A percentile compares a stretch with the other conserved stretches of the same genome.
These are phyloP conservation scores for Bacidia rubella DNA, from an alignment of 495 filamentous ascomycete species.

Conservation along the genomic window DNA sequence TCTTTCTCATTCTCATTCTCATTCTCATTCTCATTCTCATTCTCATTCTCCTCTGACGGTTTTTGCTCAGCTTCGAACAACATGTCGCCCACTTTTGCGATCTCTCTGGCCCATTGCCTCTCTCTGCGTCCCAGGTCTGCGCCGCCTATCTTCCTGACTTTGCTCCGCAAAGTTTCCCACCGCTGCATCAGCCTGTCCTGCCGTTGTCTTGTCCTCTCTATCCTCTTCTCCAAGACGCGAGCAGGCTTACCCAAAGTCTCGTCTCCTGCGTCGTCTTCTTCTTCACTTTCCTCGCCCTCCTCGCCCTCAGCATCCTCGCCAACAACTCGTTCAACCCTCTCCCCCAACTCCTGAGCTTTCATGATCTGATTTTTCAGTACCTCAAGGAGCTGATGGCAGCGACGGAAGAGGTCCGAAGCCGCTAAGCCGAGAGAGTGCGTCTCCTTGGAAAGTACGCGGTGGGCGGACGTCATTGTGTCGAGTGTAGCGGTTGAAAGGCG, in stretches of 20 bases:
- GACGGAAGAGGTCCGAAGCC: conserved; percentile 69
- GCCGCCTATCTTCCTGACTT: conserved; percentile 40
- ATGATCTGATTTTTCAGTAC: conserved; percentile 62
- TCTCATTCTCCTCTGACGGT: conserved; percentile 16
- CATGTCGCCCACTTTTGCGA: conserved; percentile 34
- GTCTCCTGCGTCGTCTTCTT: conserved; percentile 8
- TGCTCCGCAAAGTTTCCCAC: conserved; percentile 51
- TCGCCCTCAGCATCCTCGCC: conserved; percentile 42
- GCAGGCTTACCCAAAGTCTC: conserved; percentile 27
- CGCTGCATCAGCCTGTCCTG: conserved; percentile 47
- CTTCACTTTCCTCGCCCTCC: conserved; percentile 30
- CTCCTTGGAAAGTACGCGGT: conserved; percentile 59
- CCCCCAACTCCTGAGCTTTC: conserved; percentile 51
- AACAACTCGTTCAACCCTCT: conserved; percentile 50
- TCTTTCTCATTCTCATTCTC: conserved; percentile 14
- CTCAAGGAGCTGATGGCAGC: conserved; percentile 55
- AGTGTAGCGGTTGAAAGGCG: conserved; percentile 63
- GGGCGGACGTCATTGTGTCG: conserved; percentile 60
- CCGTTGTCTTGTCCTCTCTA: conserved; percentile 43
- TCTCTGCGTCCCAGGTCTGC: conserved; percentile 64
- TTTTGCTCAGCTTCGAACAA: conserved; percentile 15
- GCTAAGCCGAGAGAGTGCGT: conserved; percentile 58
- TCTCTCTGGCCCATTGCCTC: conserved; percentile 51
- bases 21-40: conserved; percentile 17
- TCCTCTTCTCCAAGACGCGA: conserved; percentile 36